These are phyloP conservation scores for Paecilomyces fulvus DNA, from an alignment of 2,329 filamentous ascomycete genomes.

Conservation along the genomic window DNA sequence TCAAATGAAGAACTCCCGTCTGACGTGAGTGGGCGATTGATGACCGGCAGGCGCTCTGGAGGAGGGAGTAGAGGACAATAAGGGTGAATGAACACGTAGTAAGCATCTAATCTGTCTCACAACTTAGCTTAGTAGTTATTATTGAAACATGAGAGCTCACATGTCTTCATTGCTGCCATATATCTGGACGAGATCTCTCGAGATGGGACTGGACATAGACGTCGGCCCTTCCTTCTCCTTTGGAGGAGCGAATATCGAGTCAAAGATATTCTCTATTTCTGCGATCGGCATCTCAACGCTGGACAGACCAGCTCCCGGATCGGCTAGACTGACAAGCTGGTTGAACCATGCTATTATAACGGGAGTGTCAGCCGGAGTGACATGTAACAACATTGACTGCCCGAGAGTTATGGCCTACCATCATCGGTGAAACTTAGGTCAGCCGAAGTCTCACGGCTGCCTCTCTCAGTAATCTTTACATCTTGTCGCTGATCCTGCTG, in stretches of 20 bases:
- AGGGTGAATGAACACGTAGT: constrained; percentile 23
- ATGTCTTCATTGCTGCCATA: constrained; percentile 36
- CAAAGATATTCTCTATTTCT: constrained; percentile 43
- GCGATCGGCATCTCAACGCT: constrained; percentile 38
- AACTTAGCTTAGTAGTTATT: neutral
- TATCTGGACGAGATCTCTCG: constrained; percentile 27
- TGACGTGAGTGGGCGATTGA: constrained; percentile 8
- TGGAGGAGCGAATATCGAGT: constrained; percentile 20
- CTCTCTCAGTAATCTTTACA: neutral
- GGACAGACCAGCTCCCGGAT: constrained; percentile 42
- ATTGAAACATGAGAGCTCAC: constrained; percentile 20
- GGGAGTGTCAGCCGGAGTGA: constrained; percentile 27
- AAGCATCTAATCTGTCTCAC: constrained; percentile 18
- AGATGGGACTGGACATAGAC: neutral
- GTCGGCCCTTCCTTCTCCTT: neutral
- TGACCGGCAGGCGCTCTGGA: constrained; percentile 8
- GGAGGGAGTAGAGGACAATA: constrained; percentile 23
- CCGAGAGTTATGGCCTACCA: neutral
- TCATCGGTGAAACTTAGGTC: neutral
- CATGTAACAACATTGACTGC: constrained; percentile 33
- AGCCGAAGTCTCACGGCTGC: neutral
- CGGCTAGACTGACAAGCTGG: constrained; percentile 21
- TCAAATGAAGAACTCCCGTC: constrained; percentile 6
- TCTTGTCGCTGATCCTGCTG: neutral
- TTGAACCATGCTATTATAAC: constrained; percentile 9